Percentiles rank a stretch among this genome's conserved stretches.
Evolutionary conservation across 2,329 filamentous ascomycete species (phyloP).

Genomic region (Neofusicoccum laricinum): DNA sequence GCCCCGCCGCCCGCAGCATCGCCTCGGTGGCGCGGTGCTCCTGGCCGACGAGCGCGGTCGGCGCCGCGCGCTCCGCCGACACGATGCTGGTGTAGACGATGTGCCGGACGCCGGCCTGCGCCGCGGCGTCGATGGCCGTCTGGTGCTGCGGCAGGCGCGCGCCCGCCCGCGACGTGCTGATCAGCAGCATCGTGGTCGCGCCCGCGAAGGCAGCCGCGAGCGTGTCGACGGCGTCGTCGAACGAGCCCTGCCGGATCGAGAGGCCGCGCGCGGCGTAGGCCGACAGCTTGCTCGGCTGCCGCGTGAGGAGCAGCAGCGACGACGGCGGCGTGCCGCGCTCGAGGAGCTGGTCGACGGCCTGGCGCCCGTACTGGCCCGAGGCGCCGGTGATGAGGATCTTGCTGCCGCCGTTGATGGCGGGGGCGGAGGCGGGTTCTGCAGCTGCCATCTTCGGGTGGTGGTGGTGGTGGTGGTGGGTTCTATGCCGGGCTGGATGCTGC

Average conservation of each 20-base stretch:
- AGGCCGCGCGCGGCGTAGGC: slow-evolving; percentile 3
- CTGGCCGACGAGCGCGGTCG: slow-evolving; percentile 6
- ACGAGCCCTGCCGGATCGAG: background rate
- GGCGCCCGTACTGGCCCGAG: slow-evolving; percentile 3
- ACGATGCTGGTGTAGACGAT: slow-evolving; percentile 12
- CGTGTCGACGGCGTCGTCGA: background rate
- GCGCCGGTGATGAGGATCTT: slow-evolving; percentile 14
- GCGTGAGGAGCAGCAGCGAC: slow-evolving; percentile 1
- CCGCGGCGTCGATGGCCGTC: background rate
- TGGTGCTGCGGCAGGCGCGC: slow-evolving; percentile 6
- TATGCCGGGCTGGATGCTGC: background rate
- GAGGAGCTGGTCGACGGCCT: background rate
- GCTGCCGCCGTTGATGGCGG: background rate
- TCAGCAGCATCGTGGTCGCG: slow-evolving; percentile 5
- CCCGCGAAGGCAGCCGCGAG: slow-evolving; percentile 5
- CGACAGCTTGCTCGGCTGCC: background rate
- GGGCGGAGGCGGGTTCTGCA: background rate
- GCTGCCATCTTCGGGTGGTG: background rate
- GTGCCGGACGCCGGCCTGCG: background rate
- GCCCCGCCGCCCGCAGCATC: background rate
- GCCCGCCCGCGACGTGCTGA: background rate
- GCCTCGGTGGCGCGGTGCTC: slow-evolving; percentile 10
- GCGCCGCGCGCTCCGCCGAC: background rate
- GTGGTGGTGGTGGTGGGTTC: background rate
- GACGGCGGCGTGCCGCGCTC: background rate